These are phyloP conservation scores for Musa schizocarpa DNA, from an alignment of 176 grass and related monocot genomes.

Conservation along the genomic window DNA sequence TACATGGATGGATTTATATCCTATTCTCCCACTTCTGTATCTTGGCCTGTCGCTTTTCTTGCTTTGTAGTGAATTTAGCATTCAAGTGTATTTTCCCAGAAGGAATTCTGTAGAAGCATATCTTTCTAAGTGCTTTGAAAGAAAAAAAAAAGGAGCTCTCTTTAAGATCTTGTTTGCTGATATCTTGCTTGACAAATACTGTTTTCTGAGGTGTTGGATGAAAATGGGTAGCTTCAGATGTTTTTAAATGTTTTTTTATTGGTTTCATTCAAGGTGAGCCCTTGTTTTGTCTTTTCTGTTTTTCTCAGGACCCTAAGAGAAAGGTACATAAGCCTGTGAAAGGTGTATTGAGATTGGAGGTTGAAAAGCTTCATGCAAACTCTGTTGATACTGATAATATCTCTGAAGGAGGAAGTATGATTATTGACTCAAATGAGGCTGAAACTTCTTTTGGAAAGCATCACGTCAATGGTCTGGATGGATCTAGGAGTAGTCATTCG, in stretches of 20 bases:
- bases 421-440: slow-evolving; percentile 66
- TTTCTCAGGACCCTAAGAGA: slow-evolving; percentile 81
- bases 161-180: no score
- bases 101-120: no score
- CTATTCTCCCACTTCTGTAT: no score
- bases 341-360: slow-evolving; percentile 79
- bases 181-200: no score
- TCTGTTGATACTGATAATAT: slow-evolving; percentile 51
- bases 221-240: background rate
- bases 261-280: background rate
- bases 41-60: no score
- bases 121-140: no score
- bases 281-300: background rate
- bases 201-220: background rate
- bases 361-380: slow-evolving; percentile 74
- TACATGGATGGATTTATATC: no score
- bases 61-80: no score
- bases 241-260: background rate
- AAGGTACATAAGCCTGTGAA: slow-evolving; percentile 99
- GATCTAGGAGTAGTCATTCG: slow-evolving; percentile 33
- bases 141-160: no score
- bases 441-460: slow-evolving; percentile 46
- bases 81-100: no score
- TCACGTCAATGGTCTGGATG: slow-evolving; percentile 49
- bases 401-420: slow-evolving; percentile 86